A percentile compares a stretch with the other conserved stretches of the same genome.
Evolutionary conservation across 805 yeast species (phyloP).

Genomic region (Pichia deserticola): DNA sequence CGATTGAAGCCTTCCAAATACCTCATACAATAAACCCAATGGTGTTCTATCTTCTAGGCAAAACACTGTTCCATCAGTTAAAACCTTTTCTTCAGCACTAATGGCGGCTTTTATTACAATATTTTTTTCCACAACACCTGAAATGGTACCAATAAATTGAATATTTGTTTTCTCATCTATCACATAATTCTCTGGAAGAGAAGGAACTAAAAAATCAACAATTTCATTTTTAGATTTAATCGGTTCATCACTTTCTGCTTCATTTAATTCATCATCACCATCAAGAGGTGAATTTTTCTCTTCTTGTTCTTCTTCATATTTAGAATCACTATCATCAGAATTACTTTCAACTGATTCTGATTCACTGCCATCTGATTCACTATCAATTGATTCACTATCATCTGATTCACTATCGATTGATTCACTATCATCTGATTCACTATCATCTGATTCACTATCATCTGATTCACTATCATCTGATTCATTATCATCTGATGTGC

Average conservation of each 20-base stretch:
- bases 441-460: constrained; percentile 5
- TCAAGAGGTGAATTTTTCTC: constrained; percentile 9
- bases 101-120: constrained; percentile 61
- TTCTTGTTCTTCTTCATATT: constrained; percentile 4
- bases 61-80: constrained; percentile 73
- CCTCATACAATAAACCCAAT: constrained; percentile 77
- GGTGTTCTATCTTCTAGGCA: constrained; percentile 66
- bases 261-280: constrained; percentile 27
- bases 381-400: constrained; percentile 1
- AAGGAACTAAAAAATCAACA: constrained; percentile 57
- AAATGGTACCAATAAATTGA: constrained; percentile 63
- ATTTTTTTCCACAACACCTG: constrained; percentile 62
- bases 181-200: constrained; percentile 57
- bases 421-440: not conserved
- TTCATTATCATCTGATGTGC: constrained; percentile 13
- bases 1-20: constrained; percentile 76
- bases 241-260: constrained; percentile 42
- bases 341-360: constrained; percentile 12
- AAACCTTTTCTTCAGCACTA: constrained; percentile 79
- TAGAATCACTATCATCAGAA: constrained; percentile 15
- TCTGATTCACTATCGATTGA: constrained; percentile 2
- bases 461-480: constrained; percentile 16
- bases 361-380: constrained; percentile 3
- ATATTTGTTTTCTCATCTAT: constrained; percentile 57
- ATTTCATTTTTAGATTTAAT: constrained; percentile 75